These are phyloP conservation scores for Geotrichum europaeum DNA, from an alignment of 1,139 yeast genomes.

Conservation along the genomic window DNA sequence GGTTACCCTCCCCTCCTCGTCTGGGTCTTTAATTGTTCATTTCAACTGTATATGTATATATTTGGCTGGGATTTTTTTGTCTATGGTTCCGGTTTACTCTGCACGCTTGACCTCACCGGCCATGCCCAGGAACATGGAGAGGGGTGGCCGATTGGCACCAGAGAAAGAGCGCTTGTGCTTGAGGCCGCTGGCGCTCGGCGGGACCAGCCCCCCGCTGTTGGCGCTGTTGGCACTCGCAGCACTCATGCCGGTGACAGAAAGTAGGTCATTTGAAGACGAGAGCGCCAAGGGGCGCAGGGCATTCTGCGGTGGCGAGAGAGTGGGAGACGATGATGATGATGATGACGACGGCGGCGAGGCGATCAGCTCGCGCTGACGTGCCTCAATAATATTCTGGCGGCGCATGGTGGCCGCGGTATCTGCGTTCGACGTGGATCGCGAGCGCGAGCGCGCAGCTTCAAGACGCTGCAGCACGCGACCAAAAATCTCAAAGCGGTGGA, in stretches of 20 bases:
- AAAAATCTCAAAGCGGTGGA: slow-evolving; percentile 25
- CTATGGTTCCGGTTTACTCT: background rate
- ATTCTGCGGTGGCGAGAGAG: background rate
- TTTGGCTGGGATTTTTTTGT: too few relatives aligned
- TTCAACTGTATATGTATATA: too few relatives aligned
- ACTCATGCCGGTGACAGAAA: background rate
- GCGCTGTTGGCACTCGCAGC: background rate
- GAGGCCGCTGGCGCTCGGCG: background rate
- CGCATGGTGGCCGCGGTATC: slow-evolving; percentile 16
- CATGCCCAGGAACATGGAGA: background rate
- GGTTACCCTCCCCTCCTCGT: too few relatives aligned
- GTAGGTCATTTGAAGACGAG: background rate
- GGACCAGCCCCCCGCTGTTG: background rate
- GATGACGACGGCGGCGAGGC: slow-evolving; percentile 1
- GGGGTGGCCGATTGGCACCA: background rate
- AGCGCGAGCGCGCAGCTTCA: slow-evolving; percentile 19
- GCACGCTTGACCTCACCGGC: background rate
- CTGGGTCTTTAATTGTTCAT: too few relatives aligned
- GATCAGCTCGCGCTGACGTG: background rate
- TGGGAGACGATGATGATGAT: background rate
- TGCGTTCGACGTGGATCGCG: slow-evolving; percentile 27
- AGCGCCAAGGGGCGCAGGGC: background rate
- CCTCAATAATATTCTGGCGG: background rate
- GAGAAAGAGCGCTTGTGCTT: slow-evolving; percentile 4
- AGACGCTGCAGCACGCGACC: slow-evolving; percentile 22